A percentile compares a stretch with the other conserved stretches of the same genome.
Conservation (phyloP, 768 basidiomycete genomes). For the Phlebiopsis flavidoalba region DNA sequence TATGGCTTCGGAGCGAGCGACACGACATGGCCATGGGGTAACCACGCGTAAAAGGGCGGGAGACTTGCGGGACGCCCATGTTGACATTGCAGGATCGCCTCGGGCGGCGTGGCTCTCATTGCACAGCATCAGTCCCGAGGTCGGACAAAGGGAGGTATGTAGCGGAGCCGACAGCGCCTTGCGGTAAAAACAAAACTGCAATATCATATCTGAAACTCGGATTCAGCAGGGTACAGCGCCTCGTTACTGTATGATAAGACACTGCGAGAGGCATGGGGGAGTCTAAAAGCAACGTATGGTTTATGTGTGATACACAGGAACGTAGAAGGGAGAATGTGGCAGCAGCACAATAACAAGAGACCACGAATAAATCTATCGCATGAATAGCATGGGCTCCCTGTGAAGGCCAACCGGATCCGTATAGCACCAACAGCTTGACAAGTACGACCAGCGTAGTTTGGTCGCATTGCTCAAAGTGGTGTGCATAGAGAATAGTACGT, state of each 20-base stretch:
- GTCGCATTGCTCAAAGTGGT: slow-evolving; percentile 12
- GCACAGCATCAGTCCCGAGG: neutral
- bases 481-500: neutral
- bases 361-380: neutral
- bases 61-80: too few relatives aligned
- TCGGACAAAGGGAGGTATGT: neutral
- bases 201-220: neutral
- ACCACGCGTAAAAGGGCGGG: too few relatives aligned
- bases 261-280: too few relatives aligned
- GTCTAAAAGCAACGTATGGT: too few relatives aligned
- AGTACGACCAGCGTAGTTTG: slow-evolving; percentile 3
- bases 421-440: slow-evolving; percentile 11
- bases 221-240: neutral
- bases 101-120: neutral
- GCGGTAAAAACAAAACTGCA: too few relatives aligned
- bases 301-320: too few relatives aligned
- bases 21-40: too few relatives aligned
- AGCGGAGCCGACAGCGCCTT: too few relatives aligned
- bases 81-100: too few relatives aligned
- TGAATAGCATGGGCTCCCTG: slow-evolving; percentile 2
- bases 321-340: neutral
- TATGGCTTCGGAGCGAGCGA: too few relatives aligned
- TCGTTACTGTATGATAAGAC: neutral
- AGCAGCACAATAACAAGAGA: slow-evolving; percentile 4
- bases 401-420: neutral